Conservation (phyloP, 805 yeast genomes). For the Candida hungchunana region DNA sequence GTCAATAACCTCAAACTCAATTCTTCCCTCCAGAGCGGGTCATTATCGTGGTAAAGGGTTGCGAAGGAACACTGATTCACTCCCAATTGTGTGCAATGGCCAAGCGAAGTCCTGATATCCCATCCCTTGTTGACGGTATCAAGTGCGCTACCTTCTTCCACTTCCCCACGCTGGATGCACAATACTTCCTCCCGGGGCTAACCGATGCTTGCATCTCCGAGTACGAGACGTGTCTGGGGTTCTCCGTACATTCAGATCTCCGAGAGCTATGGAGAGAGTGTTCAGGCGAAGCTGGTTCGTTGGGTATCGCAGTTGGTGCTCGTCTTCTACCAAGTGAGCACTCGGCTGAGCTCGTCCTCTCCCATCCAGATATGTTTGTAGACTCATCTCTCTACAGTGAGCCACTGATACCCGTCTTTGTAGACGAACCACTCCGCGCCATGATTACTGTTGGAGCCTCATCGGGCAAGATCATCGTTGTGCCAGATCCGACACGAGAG, state of each 20-base stretch:
- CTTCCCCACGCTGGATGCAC: slow-evolving; percentile 6
- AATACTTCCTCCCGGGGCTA: slow-evolving; percentile 11
- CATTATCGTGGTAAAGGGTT: too few relatives aligned
- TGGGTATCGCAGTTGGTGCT: slow-evolving; percentile 8
- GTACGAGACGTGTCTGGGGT: slow-evolving; percentile 8
- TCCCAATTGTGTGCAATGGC: too few relatives aligned
- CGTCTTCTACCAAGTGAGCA: slow-evolving; percentile 6
- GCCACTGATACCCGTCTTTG: too few relatives aligned
- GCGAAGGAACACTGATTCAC: too few relatives aligned
- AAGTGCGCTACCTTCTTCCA: slow-evolving; percentile 12
- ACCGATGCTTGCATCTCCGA: slow-evolving; percentile 3
- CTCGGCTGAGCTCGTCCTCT: slow-evolving; percentile 5
- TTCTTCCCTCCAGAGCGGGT: too few relatives aligned
- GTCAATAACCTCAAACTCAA: too few relatives aligned
- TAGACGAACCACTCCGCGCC: too few relatives aligned
- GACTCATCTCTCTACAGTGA: too few relatives aligned
- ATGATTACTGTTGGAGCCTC: too few relatives aligned
- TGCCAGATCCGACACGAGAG: too few relatives aligned
- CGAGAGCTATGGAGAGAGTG: slow-evolving; percentile 14
- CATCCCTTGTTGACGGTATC: slow-evolving; percentile 7
- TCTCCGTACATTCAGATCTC: slow-evolving; percentile 6
- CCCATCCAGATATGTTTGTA: slow-evolving; percentile 3
- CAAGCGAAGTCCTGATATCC: too few relatives aligned
- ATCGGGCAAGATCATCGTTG: too few relatives aligned
- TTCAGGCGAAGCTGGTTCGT: slow-evolving; percentile 7